Evolutionary conservation across 805 yeast genomes (phyloP).

Genomic region (Priceomyces haplophilus): DNA sequence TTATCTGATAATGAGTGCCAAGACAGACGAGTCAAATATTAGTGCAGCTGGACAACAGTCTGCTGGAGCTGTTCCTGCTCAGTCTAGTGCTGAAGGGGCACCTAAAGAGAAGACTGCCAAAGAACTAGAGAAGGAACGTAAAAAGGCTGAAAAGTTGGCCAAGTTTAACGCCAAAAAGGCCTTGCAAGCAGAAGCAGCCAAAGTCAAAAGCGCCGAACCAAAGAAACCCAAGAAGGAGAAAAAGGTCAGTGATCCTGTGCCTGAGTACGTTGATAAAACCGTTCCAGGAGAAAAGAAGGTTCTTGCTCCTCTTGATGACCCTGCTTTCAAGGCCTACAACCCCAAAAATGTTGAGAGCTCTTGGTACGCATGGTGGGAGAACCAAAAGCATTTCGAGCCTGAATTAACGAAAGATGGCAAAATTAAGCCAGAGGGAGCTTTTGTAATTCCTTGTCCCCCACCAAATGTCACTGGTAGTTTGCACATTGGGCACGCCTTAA

Average conservation of each 20-base stretch:
- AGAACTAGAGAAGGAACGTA: conserved; percentile 80
- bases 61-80: conserved; percentile 7
- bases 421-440: conserved; percentile 75
- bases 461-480: conserved; percentile 99
- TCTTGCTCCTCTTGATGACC: conserved; percentile 83
- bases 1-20: conserved; percentile 9
- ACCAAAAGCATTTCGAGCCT: conserved; percentile 85
- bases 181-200: conserved; percentile 47
- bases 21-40: conserved; percentile 9
- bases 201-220: conserved; percentile 39
- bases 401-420: conserved; percentile 73
- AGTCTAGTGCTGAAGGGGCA: conserved; percentile 14
- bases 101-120: conserved; percentile 65
- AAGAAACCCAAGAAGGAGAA: conserved; percentile 70
- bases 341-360: conserved; percentile 93
- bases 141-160: conserved; percentile 84
- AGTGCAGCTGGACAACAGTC: conserved; percentile 5
- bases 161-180: conserved; percentile 84
- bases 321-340: conserved; percentile 89
- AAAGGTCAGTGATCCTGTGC: conserved; percentile 65
- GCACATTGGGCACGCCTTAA: conserved; percentile 97
- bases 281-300: conserved; percentile 88
- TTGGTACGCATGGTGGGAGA: conserved; percentile 98
- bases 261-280: conserved; percentile 85
- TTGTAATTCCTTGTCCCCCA: conserved; percentile 97